These are phyloP conservation scores for Aphanomyces cochlioides DNA, from an alignment of 352 stramenopile species.

Conservation along the genomic window DNA sequence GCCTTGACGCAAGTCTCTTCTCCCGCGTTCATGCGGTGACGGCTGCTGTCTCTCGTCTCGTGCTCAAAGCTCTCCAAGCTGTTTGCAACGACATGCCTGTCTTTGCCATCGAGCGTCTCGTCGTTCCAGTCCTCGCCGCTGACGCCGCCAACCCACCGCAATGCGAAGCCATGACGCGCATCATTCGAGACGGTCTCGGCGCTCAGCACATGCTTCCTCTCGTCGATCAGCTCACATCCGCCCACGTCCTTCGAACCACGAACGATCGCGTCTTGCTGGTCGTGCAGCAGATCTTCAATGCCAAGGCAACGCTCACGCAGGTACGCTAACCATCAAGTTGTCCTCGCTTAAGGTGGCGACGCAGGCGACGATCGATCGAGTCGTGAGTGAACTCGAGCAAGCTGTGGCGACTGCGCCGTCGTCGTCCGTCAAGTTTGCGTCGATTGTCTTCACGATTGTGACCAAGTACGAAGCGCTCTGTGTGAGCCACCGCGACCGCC, in stretches of 20 bases:
- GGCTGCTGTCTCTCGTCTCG: neutral
- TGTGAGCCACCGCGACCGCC: neutral
- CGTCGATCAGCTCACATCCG: neutral
- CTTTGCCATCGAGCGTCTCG: conserved; percentile 7
- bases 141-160: neutral
- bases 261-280: conserved; percentile 23
- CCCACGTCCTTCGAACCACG: neutral
- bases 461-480: conserved; percentile 15
- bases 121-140: conserved; percentile 13
- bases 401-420: neutral
- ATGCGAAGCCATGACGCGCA: conserved; percentile 21
- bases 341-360: too few species aligned
- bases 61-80: conserved; percentile 10
- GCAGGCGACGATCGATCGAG: conserved; percentile 2
- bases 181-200: conserved; percentile 13
- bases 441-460: conserved; percentile 20
- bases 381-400: neutral
- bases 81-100: neutral
- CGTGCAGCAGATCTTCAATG: conserved; percentile 21
- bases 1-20: neutral
- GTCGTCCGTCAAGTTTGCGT: conserved; percentile 20
- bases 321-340: neutral
- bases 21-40: neutral
- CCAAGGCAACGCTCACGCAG: conserved; percentile 12
- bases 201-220: neutral